Evolutionary conservation across 805 yeast species (phyloP).

Genomic region (Komagataella kurtzmanii): DNA sequence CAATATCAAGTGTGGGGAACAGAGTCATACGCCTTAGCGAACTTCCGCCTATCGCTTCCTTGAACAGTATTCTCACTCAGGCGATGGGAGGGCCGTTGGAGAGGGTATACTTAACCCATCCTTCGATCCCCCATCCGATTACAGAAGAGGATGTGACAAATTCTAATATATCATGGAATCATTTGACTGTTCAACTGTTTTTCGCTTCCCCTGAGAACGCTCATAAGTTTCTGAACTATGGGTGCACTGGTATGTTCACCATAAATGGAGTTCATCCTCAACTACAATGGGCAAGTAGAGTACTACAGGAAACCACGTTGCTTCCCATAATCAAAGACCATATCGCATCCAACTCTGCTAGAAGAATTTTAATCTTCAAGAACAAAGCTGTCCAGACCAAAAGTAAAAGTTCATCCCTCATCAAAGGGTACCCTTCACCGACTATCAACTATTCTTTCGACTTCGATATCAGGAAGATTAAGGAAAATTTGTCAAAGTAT

Average conservation of each 20-base stretch:
- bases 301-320: not conserved
- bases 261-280: constrained; percentile 42
- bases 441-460: constrained; percentile 24
- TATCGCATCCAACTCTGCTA: constrained; percentile 28
- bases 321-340: constrained; percentile 10
- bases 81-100: constrained; percentile 64
- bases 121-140: not conserved
- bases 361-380: constrained; percentile 43
- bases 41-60: constrained; percentile 23
- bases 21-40: constrained; percentile 6
- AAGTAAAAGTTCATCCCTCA: constrained; percentile 7
- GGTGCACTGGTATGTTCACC: constrained; percentile 36
- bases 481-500: constrained; percentile 35
- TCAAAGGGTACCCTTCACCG: constrained; percentile 27
- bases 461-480: constrained; percentile 30
- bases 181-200: constrained; percentile 26
- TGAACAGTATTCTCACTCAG: constrained; percentile 37
- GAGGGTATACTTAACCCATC: constrained; percentile 20
- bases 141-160: constrained; percentile 1
- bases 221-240: constrained; percentile 33
- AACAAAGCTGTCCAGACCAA: constrained; percentile 12
- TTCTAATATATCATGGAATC: constrained; percentile 9
- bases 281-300: constrained; percentile 28
- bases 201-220: constrained; percentile 47
- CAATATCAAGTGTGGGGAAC: constrained; percentile 6